Base-by-base conservation (phyloP, 1,284 basidiomycete genomes). In the Tausonia pullulans region DNA sequence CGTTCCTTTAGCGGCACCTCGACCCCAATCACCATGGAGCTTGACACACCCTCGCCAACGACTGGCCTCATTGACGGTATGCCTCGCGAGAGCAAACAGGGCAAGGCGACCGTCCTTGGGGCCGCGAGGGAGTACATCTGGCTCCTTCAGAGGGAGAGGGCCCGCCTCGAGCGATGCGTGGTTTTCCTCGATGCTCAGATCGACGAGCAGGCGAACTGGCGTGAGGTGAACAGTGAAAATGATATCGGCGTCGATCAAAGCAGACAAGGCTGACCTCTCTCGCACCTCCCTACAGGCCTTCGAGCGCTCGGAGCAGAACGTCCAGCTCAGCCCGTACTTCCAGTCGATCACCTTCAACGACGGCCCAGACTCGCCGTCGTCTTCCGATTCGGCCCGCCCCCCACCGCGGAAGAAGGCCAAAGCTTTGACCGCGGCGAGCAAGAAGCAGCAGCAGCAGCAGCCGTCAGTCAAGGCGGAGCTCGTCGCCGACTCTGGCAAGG, bases 41-140 rank as follows among this genome's bases (percentile, higher is more conserved):
- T 62, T 11, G 65, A 66, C 45, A 62, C 61, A 13, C 65, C 65
- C 56, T 46, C 40, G 5, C 51, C 61, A 2, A 1, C 14, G 4
- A 66, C 61, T 4, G 65, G 61, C 11, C 55, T 66, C 27, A 66
- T 66, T 48, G 65, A 66, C 49, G 65, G 65, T 40, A 57, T 62
- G 58, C 56, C n/a, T 14, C 61, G 46, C 16, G 60, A 63, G 51
- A 62, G 61, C 39, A 66, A 66, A 51, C 65, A 66, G 57, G 65
- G 65, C 11, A 66, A 66, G 45, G 60, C 65, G 41, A 66, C 65
- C 4, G 61, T 66, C 16, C 53, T 66, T 3, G 57, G 56, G 1
- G 65, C 65, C 14, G 65, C 65, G 27, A 57, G 65, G 46, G 61
- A 66, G 57, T 66, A 66, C 41, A 66, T 66, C 60, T 59, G 58